These are phyloP conservation scores for Cladophialophora carrionii DNA, from an alignment of 2,329 filamentous ascomycete genomes.

Conservation along the genomic window DNA sequence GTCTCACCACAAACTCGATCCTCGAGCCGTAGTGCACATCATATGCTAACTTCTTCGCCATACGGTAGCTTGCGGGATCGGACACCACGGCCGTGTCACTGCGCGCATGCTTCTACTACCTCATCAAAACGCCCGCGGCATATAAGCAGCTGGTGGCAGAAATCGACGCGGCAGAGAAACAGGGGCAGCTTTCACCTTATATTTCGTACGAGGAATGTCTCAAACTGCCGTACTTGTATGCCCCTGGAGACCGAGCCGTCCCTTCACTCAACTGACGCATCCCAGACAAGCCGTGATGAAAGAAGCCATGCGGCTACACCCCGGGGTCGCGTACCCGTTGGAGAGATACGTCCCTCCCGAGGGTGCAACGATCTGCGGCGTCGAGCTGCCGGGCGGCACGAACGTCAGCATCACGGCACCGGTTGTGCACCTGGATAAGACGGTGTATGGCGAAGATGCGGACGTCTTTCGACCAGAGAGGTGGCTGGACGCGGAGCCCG, in stretches of 20 bases:
- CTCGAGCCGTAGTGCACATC: neutral
- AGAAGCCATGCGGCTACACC: constrained; percentile 53
- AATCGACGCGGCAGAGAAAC: constrained; percentile 22
- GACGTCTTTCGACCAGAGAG: constrained; percentile 31
- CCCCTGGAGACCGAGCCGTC: neutral
- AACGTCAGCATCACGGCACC: constrained; percentile 18
- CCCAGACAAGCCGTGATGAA: constrained; percentile 49
- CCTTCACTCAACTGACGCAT: neutral
- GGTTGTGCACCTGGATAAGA: constrained; percentile 24
- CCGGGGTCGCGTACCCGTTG: constrained; percentile 44
- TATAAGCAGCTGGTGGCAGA: constrained; percentile 27
- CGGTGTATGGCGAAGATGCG: constrained; percentile 34
- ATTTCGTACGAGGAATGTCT: constrained; percentile 23
- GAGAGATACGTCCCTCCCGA: constrained; percentile 55
- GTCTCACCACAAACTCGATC: neutral
- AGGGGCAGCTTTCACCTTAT: constrained; percentile 14
- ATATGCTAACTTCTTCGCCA: too few species aligned
- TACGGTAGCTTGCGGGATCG: constrained; percentile 59
- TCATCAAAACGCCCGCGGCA: constrained; percentile 63
- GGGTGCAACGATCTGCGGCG: constrained; percentile 37
- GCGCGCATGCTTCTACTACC: constrained; percentile 71
- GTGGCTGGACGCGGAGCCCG: constrained; percentile 45
- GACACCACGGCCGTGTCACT: constrained; percentile 79
- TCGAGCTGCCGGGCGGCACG: constrained; percentile 40
- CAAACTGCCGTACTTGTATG: constrained; percentile 25